Base-by-base conservation (phyloP, 371 early-diverging fungal genomes). In the Mycotypha africana region DNA sequence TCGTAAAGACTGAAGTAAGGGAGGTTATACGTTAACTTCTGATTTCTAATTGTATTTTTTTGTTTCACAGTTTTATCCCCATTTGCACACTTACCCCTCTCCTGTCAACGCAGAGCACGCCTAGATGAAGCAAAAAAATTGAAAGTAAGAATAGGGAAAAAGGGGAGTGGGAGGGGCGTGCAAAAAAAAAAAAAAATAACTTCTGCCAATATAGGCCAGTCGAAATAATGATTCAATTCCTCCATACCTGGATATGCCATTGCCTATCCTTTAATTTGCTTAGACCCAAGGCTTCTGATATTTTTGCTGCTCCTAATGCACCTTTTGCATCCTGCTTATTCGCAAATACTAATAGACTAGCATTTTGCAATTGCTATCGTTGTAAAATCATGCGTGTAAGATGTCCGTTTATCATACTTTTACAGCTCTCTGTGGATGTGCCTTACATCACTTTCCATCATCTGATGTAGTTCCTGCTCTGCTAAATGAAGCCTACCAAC, bases 311-410 rank as follows among this genome's bases (percentile, higher is more conserved):
- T 10, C 69, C 67, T 45, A 86, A 49, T 38, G 84, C 77, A 2
- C 80, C 82, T 38, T 79, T 79, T 8, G 81, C 73, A 51, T 87
- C 88, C 52, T 85, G 85, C 41, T 87, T 85, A 64, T 86, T 84
- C 17, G 86, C 85, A 62, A 81, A 81, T 14, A 88, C 79, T 36
- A 84, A 70, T 20, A 86, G 50, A 45, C 75, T 67, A 22, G 84
- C 78, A 30, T 77, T 73, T 59, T 71, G 60, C 23, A 85, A 59
- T 50, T 77, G 77, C 83, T 83, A 54, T 12, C 12, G 4, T 7
- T n/a, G 10, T 2, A 14, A 20, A 37, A 34, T n/a, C n/a, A n/a
- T n/a, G n/a, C n/a, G n/a, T n/a, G n/a, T n/a, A n/a, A n/a, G n/a
- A n/a, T n/a, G n/a, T n/a, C n/a, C n/a, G n/a, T n/a, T n/a, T n/a